These are phyloP conservation scores for Pulveroboletus sp. DNA, from an alignment of 768 basidiomycete genomes.

Conservation along the genomic window DNA sequence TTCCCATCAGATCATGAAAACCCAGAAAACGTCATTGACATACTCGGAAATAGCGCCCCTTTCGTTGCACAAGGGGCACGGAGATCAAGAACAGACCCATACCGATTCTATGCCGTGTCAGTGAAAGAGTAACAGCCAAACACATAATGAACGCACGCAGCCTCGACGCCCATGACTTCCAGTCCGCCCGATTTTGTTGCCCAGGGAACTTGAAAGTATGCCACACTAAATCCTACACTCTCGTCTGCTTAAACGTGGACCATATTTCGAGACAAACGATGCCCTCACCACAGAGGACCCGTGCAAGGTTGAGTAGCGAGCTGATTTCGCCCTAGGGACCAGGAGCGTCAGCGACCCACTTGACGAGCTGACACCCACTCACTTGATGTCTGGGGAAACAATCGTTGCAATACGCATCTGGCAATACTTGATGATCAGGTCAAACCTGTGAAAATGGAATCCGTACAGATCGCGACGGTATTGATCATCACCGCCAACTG, in stretches of 20 bases:
- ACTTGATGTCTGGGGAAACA: constrained; percentile 36
- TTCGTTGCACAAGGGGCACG: constrained; percentile 35
- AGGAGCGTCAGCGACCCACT: not conserved
- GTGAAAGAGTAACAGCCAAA: not conserved
- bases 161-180: constrained; percentile 37
- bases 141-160: constrained; percentile 26
- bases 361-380: not conserved
- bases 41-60: constrained; percentile 34
- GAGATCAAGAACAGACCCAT: constrained; percentile 35
- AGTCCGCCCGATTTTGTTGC: constrained; percentile 34
- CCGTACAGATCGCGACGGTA: constrained; percentile 40
- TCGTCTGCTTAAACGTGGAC: not conserved
- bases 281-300: constrained; percentile 30
- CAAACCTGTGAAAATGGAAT: not conserved
- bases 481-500: constrained; percentile 35
- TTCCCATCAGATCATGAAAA: not conserved
- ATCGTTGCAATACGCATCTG: constrained; percentile 40
- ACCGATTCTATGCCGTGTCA: constrained; percentile 24
- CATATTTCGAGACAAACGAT: not conserved
- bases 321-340: constrained; percentile 39
- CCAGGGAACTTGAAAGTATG: constrained; percentile 43
- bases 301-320: constrained; percentile 41
- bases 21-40: constrained; percentile 8
- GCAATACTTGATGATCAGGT: not conserved
- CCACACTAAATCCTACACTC: constrained; percentile 33